Evolutionary conservation across 1,284 basidiomycete species (phyloP), one percentile per base, ranked within the genome.

Genomic region (Boletus smithii): DNA sequence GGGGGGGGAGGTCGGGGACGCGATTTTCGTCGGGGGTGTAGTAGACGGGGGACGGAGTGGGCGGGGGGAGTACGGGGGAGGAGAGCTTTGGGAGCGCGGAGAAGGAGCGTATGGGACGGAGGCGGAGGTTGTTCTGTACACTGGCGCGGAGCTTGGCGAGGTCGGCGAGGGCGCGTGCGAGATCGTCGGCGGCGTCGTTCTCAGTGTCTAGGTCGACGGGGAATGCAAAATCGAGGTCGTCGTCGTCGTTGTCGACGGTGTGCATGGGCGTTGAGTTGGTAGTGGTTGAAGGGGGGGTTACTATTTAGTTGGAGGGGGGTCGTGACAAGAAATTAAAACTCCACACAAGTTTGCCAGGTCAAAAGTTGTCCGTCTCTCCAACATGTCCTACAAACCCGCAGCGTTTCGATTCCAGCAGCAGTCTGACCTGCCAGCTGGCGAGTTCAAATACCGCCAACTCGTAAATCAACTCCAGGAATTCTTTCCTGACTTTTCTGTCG

Each of bases 401-500:
- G 65, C 70, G 9, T 67, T 55, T 55, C 74, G 71, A 54, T 51
- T 65, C 48, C 69, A 74, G 58, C 66, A 65, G 41, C 60, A 63
- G 41, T 46, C 67, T 54, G 68, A 68, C 35, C 29, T 43, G 24
- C 13, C 46, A 7, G 47, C 55, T 30, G 42, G 57, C 45, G 71
- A 72, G 31, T 59, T 57, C 54, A 80, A 77, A 58, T 80, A 74
- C 59, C 73, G 73, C 36, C 16, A 68, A 0, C 72, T 86, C 56
- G 76, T 79, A 13, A 66, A 72, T 27, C 78, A 82, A 50, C 80
- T 93, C 13, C 80, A 85, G 65, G 91, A 91, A 64, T 68, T 83
- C 51, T 94, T 92, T 65, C 82, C 90, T 10, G 61, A 67, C 57
- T 94, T 83, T 84, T 80, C 85, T 63, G 77, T 77, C 58, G 90